Conservation (phyloP, 2,329 filamentous ascomycete species). For the Aspergillus ochraceoroseus region DNA sequence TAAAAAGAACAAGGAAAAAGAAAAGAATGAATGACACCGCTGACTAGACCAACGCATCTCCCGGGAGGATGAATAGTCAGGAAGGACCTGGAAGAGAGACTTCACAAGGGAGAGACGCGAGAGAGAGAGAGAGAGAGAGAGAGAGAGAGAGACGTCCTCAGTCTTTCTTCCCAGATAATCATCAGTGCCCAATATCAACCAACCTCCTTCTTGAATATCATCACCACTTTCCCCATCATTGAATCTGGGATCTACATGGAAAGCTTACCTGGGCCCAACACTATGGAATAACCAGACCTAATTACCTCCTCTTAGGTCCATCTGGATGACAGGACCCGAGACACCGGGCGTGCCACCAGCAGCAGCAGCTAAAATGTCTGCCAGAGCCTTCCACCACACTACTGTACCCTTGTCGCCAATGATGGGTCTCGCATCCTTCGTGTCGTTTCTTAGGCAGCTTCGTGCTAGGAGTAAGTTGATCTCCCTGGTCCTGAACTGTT, state of each 20-base stretch:
- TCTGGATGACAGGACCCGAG: slow-evolving; percentile 25
- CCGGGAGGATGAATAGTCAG: not conserved
- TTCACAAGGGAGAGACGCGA: too few relatives aligned
- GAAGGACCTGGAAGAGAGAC: too few relatives aligned
- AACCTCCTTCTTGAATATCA: too few relatives aligned
- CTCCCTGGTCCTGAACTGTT: slow-evolving; percentile 17
- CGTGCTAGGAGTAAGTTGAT: slow-evolving; percentile 15
- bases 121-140: too few relatives aligned
- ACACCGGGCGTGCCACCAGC: slow-evolving; percentile 22
- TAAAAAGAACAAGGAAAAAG: slow-evolving; percentile 8
- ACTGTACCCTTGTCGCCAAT: slow-evolving; percentile 5
- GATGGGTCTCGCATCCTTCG: slow-evolving; percentile 4
- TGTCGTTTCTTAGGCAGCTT: slow-evolving; percentile 19
- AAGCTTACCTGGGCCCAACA: slow-evolving; percentile 16
- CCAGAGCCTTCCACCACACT: slow-evolving; percentile 7
- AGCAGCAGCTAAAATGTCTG: slow-evolving; percentile 19
- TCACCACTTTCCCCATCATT: too few relatives aligned
- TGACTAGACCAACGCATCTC: slow-evolving; percentile 3
- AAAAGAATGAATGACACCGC: slow-evolving; percentile 8
- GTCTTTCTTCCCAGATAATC: too few relatives aligned
- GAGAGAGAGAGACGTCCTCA: too few relatives aligned
- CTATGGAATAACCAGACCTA: slow-evolving; percentile 6
- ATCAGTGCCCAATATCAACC: too few relatives aligned
- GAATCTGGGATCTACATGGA: slow-evolving; percentile 18
- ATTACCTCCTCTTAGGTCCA: slow-evolving; percentile 8